Base-by-base conservation (phyloP, 768 basidiomycete species). In the Cystofilobasidium bisporidii region DNA sequence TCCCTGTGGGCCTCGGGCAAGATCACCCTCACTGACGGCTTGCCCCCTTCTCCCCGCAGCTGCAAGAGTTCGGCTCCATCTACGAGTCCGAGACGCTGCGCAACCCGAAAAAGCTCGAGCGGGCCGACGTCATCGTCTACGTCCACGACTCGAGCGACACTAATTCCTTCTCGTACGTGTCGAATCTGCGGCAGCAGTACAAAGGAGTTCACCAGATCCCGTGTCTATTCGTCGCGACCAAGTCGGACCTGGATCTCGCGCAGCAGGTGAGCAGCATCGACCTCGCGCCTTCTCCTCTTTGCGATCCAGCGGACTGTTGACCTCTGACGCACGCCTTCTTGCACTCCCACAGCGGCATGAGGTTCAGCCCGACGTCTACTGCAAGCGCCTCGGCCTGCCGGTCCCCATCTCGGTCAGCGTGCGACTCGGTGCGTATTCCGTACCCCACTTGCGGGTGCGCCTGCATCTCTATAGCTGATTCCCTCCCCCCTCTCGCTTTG, bases 81-180 rank as follows among this genome's bases (percentile, higher is more conserved):
- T 96, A 94, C 73, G 94, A 99, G 78, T 82, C 88, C 0, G 94
- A 97, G 77, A 86, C 84, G 14, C 79, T 98, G 65, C 84, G 92
- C 69, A 91, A 87, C 76, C 81, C 85, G 45, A 94, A 91, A 80
- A 96, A 92, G 79, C 85, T 86, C 38, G 93, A 96, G 75, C 79
- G 89, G 55, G 90, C 89, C 24, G 94, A 99, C 77, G 89, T 97
- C 48, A 88, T 97, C 69, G 83, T 93, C 71, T 97, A 94, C 56
- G 91, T 97, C 38, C 86, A 97, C 74, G 94, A 99, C 78, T 97
- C 93, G 57, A 92, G 90, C 75, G 94, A 99, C 76, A 97, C 94
- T 47, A 98, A 99, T 78, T 96, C 91, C 14, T 99, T 99, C 77
- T 93, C 91, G 57, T 96, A 98, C 78, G 91, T 99, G 76, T 93